Evolutionary conservation across 768 basidiomycete genomes (phyloP), one percentile per base, ranked within the genome.

Genomic region (Auriscalpium microsporum): DNA sequence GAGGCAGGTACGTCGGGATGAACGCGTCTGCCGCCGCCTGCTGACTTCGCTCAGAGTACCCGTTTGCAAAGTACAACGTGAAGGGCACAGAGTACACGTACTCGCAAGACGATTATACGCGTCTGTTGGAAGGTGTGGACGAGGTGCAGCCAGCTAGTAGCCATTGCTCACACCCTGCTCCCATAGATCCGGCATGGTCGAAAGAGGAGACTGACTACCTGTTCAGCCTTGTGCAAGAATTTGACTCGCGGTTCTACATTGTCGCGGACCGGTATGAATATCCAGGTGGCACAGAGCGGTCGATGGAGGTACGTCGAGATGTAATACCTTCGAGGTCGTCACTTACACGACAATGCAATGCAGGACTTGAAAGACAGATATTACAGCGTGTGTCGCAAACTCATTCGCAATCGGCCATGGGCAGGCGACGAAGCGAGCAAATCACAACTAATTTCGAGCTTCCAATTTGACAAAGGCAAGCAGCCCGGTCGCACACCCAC

Each of bases 301-400:
- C 76, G n/a, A 73, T 93, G 52, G 93, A 94, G 77, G 93, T 89
- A 57, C 54, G 74, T 65, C 2, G 8, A 16, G 13, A 5, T 10
- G 13, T 14, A 17, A 7, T 36, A 4, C 36, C 16, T 46, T 16
- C 34, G 34, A 44, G 44, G 9, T 28, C 35, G 5, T 33, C 21
- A 48, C 21, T 16, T 48, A 45, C 46, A 34, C 36, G 9, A 34
- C 58, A 35, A 33, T 35, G 52, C 58, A 8, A 48, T 45, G 19
- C 63, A 94, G 91, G 94, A 96, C 58, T 70, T 98, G 61, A 98
- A 97, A 73, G 90, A 93, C 62, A 78, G 96, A 33, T 98, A 98
- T 65, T 97, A 88, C 68, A 84, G 87, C 50, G 86, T 94, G 16
- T 94, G 93, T 67, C 80, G 96, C 33, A 90, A 88, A 58, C 78